phyloP scores from a whole-genome alignment of 345 rosid species.

The Hevea brasiliensis region DNA sequence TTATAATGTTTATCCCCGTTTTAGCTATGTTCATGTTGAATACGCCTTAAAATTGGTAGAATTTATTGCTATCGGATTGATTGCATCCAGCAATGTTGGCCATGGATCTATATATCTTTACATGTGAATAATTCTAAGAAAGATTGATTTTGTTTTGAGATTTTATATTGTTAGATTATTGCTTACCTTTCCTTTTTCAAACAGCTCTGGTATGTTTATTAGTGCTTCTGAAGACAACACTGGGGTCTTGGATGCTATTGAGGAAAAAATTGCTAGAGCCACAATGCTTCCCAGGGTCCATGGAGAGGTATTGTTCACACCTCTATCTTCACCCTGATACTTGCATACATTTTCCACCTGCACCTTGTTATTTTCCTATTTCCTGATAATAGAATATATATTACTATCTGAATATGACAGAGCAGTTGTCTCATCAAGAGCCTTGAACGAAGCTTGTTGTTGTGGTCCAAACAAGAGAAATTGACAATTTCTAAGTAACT shows the following conservation, averaged over 20 bases:
- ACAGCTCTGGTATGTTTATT: conserved; percentile 62
- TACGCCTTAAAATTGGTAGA: background rate
- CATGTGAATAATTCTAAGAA: background rate
- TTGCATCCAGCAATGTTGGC: background rate
- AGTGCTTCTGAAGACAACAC: conserved; percentile 46
- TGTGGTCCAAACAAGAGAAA: background rate
- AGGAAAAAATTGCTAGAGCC: conserved; percentile 63
- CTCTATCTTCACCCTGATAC: background rate
- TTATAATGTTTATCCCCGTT: too few species aligned
- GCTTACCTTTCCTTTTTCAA: conserved; percentile 12
- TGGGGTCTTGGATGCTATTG: conserved; percentile 51
- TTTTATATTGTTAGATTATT: background rate
- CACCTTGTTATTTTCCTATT: too few species aligned
- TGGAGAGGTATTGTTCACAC: conserved; percentile 49
- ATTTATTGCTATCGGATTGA: background rate
- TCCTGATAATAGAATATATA: background rate
- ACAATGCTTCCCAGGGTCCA: conserved; percentile 52
- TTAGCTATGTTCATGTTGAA: too few species aligned
- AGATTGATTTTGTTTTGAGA: background rate
- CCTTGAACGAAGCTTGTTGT: background rate
- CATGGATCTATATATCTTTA: background rate
- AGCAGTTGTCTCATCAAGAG: background rate
- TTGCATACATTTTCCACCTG: background rate
- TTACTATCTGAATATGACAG: background rate
- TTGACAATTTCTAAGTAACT: background rate